Percentiles rank a stretch among this genome's conserved stretches.
These are phyloP conservation scores for Magnaporthiopsis poae DNA, from an alignment of 2,329 filamentous ascomycete species.

Conservation along the genomic window DNA sequence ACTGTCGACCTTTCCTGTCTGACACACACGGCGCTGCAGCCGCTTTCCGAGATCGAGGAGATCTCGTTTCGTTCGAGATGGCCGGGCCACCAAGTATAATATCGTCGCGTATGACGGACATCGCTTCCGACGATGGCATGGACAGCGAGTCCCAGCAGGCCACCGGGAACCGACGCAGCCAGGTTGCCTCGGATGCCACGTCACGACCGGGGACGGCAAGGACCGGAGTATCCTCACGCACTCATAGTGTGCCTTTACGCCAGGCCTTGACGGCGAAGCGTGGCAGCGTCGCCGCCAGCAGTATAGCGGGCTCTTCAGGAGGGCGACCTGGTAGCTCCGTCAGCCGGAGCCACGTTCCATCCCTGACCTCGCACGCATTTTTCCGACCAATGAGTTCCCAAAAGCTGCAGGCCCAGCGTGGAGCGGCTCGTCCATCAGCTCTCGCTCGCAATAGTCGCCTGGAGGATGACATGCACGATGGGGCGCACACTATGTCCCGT, in stretches of 20 bases:
- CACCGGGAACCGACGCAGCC: constrained; percentile 25
- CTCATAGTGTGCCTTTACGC: constrained; percentile 45
- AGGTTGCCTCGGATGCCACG: constrained; percentile 29
- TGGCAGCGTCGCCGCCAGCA: constrained; percentile 27
- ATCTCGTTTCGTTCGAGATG: constrained; percentile 21
- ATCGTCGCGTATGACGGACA: constrained; percentile 62
- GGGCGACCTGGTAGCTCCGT: constrained; percentile 56
- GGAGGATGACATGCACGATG: constrained; percentile 9
- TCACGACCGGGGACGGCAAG: constrained; percentile 47
- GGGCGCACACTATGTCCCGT: constrained; percentile 15
- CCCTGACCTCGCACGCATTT: constrained; percentile 79
- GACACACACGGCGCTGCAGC: background rate
- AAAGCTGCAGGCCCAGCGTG: constrained; percentile 80
- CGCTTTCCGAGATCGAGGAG: background rate
- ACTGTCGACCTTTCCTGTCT: background rate
- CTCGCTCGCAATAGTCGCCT: constrained; percentile 27
- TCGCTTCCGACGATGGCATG: constrained; percentile 47
- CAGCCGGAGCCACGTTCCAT: constrained; percentile 80
- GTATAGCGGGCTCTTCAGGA: constrained; percentile 31
- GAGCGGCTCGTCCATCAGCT: constrained; percentile 38
- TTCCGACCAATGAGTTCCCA: constrained; percentile 96
- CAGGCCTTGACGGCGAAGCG: constrained; percentile 37
- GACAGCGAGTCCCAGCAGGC: constrained; percentile 26
- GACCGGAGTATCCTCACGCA: constrained; percentile 40
- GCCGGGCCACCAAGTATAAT: constrained; percentile 54